A percentile compares a stretch with the other conserved stretches of the same genome.
These are phyloP conservation scores for Canavalia ensiformis DNA, from an alignment of 306 rosid species.

Conservation along the genomic window DNA sequence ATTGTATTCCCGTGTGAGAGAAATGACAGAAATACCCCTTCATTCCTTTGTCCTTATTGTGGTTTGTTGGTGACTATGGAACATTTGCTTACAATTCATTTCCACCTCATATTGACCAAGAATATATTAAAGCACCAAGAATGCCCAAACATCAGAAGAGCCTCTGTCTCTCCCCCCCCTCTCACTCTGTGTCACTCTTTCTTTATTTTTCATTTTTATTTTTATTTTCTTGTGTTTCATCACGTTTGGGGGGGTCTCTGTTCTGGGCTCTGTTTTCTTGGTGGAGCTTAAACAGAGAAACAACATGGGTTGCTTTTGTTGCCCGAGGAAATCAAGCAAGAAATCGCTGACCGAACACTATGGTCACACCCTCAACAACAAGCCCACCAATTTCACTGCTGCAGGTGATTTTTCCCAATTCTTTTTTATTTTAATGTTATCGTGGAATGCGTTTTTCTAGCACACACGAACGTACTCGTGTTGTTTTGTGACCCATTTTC, in stretches of 20 bases:
- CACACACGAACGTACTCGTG: conserved; percentile 8
- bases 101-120: conserved; percentile 45
- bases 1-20: rapidly evolving
- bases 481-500: conserved; percentile 14
- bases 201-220: background rate
- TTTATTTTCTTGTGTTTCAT: conserved; percentile 13
- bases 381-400: conserved; percentile 44
- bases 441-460: conserved; percentile 9
- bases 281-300: conserved; percentile 44
- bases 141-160: conserved; percentile 1
- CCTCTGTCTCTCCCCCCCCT: conserved; percentile 24
- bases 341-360: conserved; percentile 43
- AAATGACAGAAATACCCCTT: conserved; percentile 45
- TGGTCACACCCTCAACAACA: background rate
- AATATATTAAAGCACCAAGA: conserved; percentile 33
- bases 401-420: conserved; percentile 48
- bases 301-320: conserved; percentile 77
- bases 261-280: conserved; percentile 27
- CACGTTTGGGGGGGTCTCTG: conserved; percentile 43
- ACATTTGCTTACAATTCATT: conserved; percentile 18
- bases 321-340: conserved; percentile 53
- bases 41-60: background rate
- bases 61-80: conserved; percentile 30
- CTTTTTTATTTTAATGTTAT: conserved; percentile 1
- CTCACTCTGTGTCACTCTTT: conserved; percentile 31